Evolutionary conservation across 352 stramenopile genomes (phyloP).

Genomic region (Pythium periplocum): DNA sequence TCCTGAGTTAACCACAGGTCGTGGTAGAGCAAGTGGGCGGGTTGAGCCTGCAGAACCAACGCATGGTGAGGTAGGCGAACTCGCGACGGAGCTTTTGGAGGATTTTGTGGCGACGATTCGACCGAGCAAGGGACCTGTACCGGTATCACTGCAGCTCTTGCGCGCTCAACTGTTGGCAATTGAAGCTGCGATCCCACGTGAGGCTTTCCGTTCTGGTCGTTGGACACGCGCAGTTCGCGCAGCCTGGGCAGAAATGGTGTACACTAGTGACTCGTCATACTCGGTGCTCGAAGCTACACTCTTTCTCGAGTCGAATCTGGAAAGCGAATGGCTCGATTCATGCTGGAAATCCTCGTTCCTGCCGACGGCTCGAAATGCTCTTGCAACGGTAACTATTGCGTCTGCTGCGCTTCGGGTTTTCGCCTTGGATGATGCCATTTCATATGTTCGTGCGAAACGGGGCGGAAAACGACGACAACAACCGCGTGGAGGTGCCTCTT

Average conservation of each 20-base stretch:
- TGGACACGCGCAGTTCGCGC: slow-evolving; percentile 61
- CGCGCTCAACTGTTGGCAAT: slow-evolving; percentile 63
- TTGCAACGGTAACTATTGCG: slow-evolving; percentile 58
- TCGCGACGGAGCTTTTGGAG: slow-evolving; percentile 69
- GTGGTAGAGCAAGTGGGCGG: slow-evolving; percentile 12
- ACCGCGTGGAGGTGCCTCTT: too few species aligned
- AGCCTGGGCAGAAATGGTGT: slow-evolving; percentile 75
- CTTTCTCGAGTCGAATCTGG: slow-evolving; percentile 67
- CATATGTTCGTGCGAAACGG: slow-evolving; percentile 63
- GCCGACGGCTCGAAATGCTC: slow-evolving; percentile 50
- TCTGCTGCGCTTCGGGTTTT: slow-evolving; percentile 71
- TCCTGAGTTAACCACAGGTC: slow-evolving; percentile 43
- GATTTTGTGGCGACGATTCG: slow-evolving; percentile 45
- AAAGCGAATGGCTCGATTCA: slow-evolving; percentile 72
- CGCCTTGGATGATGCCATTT: slow-evolving; percentile 71
- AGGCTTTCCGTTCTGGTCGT: slow-evolving; percentile 71
- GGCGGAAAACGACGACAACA: slow-evolving; percentile 27
- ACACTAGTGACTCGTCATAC: slow-evolving; percentile 39
- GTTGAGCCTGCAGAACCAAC: slow-evolving; percentile 35
- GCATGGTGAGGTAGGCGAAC: slow-evolving; percentile 59
- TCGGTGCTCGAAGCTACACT: slow-evolving; percentile 62
- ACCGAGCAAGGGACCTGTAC: slow-evolving; percentile 28
- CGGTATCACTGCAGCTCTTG: slow-evolving; percentile 43
- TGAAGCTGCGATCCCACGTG: slow-evolving; percentile 68
- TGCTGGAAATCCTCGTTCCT: slow-evolving; percentile 67